Evolutionary conservation across 73 alveolate genomes (phyloP).

Genomic region (Stentor coeruleus): DNA sequence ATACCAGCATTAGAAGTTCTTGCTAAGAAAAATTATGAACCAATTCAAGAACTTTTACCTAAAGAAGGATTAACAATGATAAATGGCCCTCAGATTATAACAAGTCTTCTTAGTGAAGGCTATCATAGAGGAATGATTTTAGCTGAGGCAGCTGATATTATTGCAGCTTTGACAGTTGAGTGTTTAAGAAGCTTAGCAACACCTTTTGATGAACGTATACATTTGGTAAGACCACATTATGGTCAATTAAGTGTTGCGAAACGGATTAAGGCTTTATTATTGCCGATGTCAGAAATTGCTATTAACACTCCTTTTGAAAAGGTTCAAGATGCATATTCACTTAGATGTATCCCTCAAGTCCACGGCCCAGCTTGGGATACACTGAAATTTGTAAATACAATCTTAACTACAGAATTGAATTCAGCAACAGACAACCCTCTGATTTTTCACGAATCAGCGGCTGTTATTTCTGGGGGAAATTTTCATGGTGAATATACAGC

Average conservation of each 20-base stretch:
- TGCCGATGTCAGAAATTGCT: constrained; percentile 25
- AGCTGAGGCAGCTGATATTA: constrained; percentile 37
- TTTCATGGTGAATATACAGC: constrained; percentile 72
- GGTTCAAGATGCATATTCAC: constrained; percentile 42
- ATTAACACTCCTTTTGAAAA: constrained; percentile 26
- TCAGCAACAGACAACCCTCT: constrained; percentile 61
- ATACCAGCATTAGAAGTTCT: constrained; percentile 38
- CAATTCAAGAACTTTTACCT: constrained; percentile 34
- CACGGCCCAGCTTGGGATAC: constrained; percentile 46
- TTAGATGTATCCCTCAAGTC: constrained; percentile 43
- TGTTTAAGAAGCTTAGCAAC: constrained; percentile 31
- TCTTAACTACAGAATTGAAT: constrained; percentile 50
- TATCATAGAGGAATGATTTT: constrained; percentile 32
- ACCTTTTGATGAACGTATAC: constrained; percentile 38
- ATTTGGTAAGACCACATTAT: constrained; percentile 33
- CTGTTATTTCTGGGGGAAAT: constrained; percentile 57
- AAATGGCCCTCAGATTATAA: constrained; percentile 55
- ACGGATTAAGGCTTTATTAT: constrained; percentile 28
- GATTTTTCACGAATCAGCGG: constrained; percentile 36
- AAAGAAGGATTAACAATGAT: constrained; percentile 59
- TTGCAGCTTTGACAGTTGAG: constrained; percentile 32
- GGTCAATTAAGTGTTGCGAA: constrained; percentile 36
- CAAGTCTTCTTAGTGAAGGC: constrained; percentile 43
- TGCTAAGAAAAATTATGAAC: constrained; percentile 31
- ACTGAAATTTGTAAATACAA: constrained; percentile 22